Evolutionary conservation across 2,329 filamentous ascomycete genomes (phyloP), one percentile per base, ranked within the genome.

Genomic region (Epicoccum sorghinum): DNA sequence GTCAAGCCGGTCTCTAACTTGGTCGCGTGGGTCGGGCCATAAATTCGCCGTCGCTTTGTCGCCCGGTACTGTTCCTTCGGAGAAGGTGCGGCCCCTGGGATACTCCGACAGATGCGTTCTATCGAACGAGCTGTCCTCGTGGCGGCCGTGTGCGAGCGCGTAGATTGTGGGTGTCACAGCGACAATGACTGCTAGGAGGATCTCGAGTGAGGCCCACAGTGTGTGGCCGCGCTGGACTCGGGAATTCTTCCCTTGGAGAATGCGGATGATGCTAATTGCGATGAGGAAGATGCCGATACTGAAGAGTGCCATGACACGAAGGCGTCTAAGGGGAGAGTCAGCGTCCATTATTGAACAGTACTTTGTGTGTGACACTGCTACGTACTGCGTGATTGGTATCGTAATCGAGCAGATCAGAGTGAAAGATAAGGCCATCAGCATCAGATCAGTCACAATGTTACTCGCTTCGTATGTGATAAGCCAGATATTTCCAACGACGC

Each of bases 401-500:
- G 41, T 57, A 5, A 57, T 51, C 5, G 55, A 56, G 9, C 58
- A 45, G 4, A 64, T 58, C 2, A 64, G 51, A 0, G 46, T 52
- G 33, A 57, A 59, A 1, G 61, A 50, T 7, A 64, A 41, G 9
- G 40, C 49, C 59, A 64, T 64, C 12, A 64, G 55, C 30, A 64
- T 44, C 29, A 60, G 13, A 23, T 64, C 61, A 22, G 61, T 62
- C 3, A 58, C 9, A 13, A 64, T 62, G 35, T 64, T 64, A 47
- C 61, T 52, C n/a, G 47, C 38, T 24, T 64, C 61, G 30, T 64
- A 64, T 0, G 59, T 60, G 29, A 57, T 57, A n/a, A 64, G 55
- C 61, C 61, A 64, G 1, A 55, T n/a, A n/a, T 60, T 57, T 8
- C 59, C 61, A 25, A 60, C 43, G n/a, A 64, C 61, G 43, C 60